Evolutionary conservation across 2,329 filamentous ascomycete species (phyloP).

Genomic region (Epichloe gansuensis): DNA sequence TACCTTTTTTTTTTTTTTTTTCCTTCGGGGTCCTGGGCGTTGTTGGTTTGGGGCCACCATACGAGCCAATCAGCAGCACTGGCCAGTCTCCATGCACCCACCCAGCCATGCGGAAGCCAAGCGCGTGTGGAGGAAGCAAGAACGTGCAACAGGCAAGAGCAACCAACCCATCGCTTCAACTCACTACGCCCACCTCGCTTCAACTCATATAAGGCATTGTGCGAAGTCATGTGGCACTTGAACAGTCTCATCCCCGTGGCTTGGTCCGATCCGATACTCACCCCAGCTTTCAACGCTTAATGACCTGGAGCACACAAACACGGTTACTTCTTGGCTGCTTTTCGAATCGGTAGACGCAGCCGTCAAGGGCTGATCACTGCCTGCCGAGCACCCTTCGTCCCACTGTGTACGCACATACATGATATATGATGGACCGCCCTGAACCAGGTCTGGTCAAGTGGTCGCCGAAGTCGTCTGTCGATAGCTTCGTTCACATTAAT

Average conservation of each 20-base stretch:
- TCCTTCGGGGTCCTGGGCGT: neutral
- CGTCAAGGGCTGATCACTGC: neutral
- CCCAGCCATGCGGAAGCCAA: neutral
- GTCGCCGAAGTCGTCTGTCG: constrained; percentile 45
- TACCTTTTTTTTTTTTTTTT: neutral
- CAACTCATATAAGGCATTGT: neutral
- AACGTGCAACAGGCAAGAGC: neutral
- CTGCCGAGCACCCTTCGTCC: no score
- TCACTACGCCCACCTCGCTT: neutral
- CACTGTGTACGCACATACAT: neutral
- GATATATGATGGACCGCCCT: constrained; percentile 42
- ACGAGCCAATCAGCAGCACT: neutral
- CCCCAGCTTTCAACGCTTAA: no score
- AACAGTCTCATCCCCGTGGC: neutral
- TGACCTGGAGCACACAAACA: no score
- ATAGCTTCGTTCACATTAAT: constrained; percentile 54
- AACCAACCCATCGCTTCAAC: neutral
- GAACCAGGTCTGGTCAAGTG: constrained; percentile 53
- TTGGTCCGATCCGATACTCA: no score
- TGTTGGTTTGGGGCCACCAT: neutral
- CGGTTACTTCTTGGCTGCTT: neutral
- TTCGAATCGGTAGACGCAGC: neutral
- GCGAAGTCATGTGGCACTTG: constrained; percentile 3
- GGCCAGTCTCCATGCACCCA: neutral
- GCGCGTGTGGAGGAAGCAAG: no score